phyloP scores from a whole-genome alignment of 2,329 filamentous ascomycete genomes.

The Alternaria sp. region DNA sequence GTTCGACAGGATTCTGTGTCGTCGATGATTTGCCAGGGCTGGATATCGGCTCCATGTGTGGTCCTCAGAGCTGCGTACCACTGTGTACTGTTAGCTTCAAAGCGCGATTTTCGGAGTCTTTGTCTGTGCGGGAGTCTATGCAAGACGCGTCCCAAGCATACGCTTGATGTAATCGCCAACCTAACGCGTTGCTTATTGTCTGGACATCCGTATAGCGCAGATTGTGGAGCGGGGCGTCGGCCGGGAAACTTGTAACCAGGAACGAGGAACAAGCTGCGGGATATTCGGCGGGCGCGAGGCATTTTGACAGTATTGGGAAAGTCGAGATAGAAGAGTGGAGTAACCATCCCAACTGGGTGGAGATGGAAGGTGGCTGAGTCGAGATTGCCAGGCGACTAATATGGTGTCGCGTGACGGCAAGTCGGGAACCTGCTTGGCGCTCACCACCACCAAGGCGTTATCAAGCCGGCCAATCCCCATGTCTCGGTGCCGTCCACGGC shows the following conservation, averaged over 20 bases:
- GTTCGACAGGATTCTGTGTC: conserved; percentile 6
- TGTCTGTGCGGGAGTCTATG: conserved; percentile 1
- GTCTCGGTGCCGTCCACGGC: conserved; percentile 6
- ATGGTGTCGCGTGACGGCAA: conserved; percentile 19
- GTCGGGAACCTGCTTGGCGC: conserved; percentile 14
- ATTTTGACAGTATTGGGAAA: conserved; percentile 21
- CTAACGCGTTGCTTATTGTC: conserved; percentile 1
- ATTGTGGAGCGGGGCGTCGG: conserved; percentile 9
- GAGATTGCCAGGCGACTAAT: conserved; percentile 19
- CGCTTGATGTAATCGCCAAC: conserved; percentile 7
- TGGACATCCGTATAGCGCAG: conserved; percentile 5
- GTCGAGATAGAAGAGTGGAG: conserved; percentile 19
- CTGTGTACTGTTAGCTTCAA: conserved; percentile 4
- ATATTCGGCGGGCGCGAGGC: conserved; percentile 15
- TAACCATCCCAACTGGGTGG: conserved; percentile 17
- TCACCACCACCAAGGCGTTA: conserved; percentile 16
- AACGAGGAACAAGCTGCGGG: conserved; percentile 7
- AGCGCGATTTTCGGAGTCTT: conserved; percentile 1
- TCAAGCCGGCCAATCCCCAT: conserved; percentile 20
- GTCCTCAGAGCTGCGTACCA: conserved; percentile 4
- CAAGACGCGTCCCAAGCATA: conserved; percentile 1
- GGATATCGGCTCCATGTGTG: conserved; percentile 1
- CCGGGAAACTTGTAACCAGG: conserved; percentile 7
- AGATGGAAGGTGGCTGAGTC: conserved; percentile 23
- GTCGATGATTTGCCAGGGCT: conserved; percentile 6